phyloP scores from a whole-genome alignment of 2,329 filamentous ascomycete species.

The Cordyceps militaris region DNA sequence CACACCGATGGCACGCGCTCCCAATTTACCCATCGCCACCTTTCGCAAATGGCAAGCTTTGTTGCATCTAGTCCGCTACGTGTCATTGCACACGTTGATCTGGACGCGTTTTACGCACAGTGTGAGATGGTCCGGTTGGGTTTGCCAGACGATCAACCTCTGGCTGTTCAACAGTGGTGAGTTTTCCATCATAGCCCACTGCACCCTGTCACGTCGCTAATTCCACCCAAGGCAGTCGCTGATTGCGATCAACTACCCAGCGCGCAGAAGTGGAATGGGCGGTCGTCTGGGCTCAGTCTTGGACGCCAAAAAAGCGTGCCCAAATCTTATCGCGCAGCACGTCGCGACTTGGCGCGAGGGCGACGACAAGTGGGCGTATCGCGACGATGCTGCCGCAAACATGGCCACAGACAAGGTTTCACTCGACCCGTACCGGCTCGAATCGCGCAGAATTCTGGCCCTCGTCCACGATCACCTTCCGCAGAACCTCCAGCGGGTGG shows the following conservation, averaged over 20 bases:
- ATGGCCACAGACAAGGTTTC: constrained; percentile 91
- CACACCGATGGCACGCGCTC: constrained; percentile 41
- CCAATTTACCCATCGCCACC: constrained; percentile 76
- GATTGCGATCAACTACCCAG: constrained; percentile 94
- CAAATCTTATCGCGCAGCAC: constrained; percentile 77
- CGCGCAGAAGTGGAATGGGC: constrained; percentile 66
- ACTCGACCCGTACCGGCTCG: constrained; percentile 80
- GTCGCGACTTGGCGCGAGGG: constrained; percentile 94
- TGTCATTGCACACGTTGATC: constrained; percentile 83
- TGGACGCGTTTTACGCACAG: constrained; percentile 97
- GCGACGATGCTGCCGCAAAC: constrained; percentile 68
- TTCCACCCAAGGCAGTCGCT: constrained; percentile 29
- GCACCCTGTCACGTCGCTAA: not conserved
- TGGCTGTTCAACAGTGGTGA: constrained; percentile 90
- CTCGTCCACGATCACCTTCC: constrained; percentile 70
- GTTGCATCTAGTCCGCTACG: constrained; percentile 70
- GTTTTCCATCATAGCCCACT: constrained; percentile 13
- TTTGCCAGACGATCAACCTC: constrained; percentile 64
- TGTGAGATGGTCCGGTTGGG: constrained; percentile 87
- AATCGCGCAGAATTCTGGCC: constrained; percentile 76
- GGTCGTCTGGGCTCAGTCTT: constrained; percentile 68
- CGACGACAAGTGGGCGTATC: constrained; percentile 86
- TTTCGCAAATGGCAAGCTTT: constrained; percentile 66
- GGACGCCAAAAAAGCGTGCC: constrained; percentile 83
- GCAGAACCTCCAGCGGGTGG: constrained; percentile 60